Evolutionary conservation across 257 asterid genomes (phyloP), one percentile per base, ranked within the genome.

Genomic region (Solanum clarkiae): DNA sequence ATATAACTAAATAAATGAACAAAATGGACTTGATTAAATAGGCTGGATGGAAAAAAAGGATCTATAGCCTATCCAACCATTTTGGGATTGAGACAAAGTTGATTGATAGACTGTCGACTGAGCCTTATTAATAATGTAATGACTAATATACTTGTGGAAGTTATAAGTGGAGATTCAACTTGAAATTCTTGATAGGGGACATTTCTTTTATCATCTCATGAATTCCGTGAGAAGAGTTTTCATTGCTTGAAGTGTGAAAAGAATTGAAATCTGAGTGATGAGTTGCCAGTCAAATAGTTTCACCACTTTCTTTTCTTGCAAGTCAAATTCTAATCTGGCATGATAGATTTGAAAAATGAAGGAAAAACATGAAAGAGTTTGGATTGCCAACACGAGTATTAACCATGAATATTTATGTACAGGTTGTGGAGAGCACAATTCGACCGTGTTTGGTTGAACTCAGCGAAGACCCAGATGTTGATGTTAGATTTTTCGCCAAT

Each of bases 381-480:
- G 56, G 18, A 44, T 44, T 6, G 45, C 36, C 44, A n/a, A n/a
- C 14, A n/a, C 51, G 62, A 77, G 24, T 79, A 17, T 53, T 53
- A 79, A 79, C 66, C 49, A 6, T 5, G 17, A 29, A 11, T 53
- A 29, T 18, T 79, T 53, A 53, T 79, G 83, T 29, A 18, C 91
- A 94, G 99, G 99, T 96, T 87, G 98, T 91, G 77, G 98, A 96
- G 91, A 91, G 86, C 62, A 91, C 94, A 72, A 93, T 96, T 54
- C 93, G 94, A 32, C 99, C 98, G 13, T 87, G 92, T 86, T 88
- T 96, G 90, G 96, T 91, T 14, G 99, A 96, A 84, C 96, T 96
- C 29, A 86, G 93, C 0, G 99, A 95, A 93, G 99, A 95, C 84
- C 97, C 98, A 11, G 99, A 95, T 83, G 98, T 94, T 7, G 99